Base-by-base conservation (phyloP, 129 eudicot species). In the Ambrosia trifida region DNA sequence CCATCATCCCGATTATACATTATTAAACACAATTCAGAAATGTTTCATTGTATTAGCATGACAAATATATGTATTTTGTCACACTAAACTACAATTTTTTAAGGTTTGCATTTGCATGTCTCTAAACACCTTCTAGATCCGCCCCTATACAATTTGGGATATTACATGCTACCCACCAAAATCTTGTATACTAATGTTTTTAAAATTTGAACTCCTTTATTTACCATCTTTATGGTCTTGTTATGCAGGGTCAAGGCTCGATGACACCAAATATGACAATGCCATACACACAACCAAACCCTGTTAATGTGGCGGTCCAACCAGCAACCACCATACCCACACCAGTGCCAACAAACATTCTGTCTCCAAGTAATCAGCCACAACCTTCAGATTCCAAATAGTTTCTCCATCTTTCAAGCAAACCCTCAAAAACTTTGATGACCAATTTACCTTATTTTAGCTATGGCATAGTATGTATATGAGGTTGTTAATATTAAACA, bases 211-310 rank as follows among this genome's bases (percentile, higher is more conserved):
- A 74, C 65, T 74, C 63, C 1, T 19, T 50, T 44, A 18, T 4
- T 56, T 70, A 31, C 43, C 3, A 12, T 43, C 4, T 2, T 14
- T 16, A 4, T 51, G 18, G 72, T 46, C 6, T 58, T 12, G 19
- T 75, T 66, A 75, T 67, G 72, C 69, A 81, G 86, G 92, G 73
- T 36, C 80, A 83, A 64, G 80, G 69, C 13, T n/a, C 46, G 33
- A 72, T 72, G 46, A 62, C 81, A 51, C 75, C 67, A 4, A 19
- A 56, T 52, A 54, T 36, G 11, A 46, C 46, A 18, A 76, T 57
- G 78, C 78, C 69, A 8, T 65, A 75, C 35, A 30, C 60, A 12
- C 78, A 46, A 35, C 76, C 24, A 28, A 62, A 41, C 20, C 28
- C 64, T 9, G 74, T 64, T 53, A 68, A 59, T 51, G 62, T 56